Evolutionary conservation across 1,284 basidiomycete species (phyloP).

Genomic region (Austropuccinia psidii): DNA sequence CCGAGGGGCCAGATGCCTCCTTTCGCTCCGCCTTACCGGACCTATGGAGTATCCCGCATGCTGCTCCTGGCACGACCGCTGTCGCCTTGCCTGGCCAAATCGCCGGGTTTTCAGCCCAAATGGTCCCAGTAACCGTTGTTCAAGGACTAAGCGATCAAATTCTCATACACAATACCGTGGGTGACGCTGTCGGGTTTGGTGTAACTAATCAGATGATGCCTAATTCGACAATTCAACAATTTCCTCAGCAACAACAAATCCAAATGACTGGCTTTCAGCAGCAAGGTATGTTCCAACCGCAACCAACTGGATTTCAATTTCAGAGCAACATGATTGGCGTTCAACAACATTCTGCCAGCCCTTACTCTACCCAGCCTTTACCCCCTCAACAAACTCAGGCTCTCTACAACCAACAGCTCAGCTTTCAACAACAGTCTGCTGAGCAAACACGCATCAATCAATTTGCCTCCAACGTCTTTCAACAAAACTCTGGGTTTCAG

Average conservation of each 20-base stretch:
- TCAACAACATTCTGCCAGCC: not conserved
- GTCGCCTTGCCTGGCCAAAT: slow-evolving; percentile 34
- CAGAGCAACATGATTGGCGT: not conserved
- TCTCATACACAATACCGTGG: slow-evolving; percentile 7
- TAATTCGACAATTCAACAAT: not conserved
- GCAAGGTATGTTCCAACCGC: slow-evolving; percentile 3
- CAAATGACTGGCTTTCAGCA: slow-evolving; percentile 18
- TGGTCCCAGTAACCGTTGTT: slow-evolving; percentile 15
- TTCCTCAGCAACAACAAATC: not conserved
- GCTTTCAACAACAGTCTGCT: slow-evolving; percentile 21
- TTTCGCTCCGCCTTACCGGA: slow-evolving; percentile 34
- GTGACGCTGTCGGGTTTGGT: not conserved
- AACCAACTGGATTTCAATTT: slow-evolving; percentile 1
- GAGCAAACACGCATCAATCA: slow-evolving; percentile 25
- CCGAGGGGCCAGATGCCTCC: slow-evolving; percentile 33
- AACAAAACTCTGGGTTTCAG: slow-evolving; percentile 12
- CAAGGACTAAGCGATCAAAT: slow-evolving; percentile 34
- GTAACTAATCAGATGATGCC: slow-evolving; percentile 19
- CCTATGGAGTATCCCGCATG: slow-evolving; percentile 34
- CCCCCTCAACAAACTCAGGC: slow-evolving; percentile 33
- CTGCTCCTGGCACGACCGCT: slow-evolving; percentile 23
- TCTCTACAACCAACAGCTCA: slow-evolving; percentile 25
- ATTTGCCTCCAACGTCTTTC: slow-evolving; percentile 34
- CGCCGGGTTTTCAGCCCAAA: slow-evolving; percentile 28
- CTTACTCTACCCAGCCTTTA: slow-evolving; percentile 11